Percentiles rank a stretch among this genome's conserved stretches.
Conservation (phyloP, 108 stramenopile genomes). For the Craspedostauros australis region DNA sequence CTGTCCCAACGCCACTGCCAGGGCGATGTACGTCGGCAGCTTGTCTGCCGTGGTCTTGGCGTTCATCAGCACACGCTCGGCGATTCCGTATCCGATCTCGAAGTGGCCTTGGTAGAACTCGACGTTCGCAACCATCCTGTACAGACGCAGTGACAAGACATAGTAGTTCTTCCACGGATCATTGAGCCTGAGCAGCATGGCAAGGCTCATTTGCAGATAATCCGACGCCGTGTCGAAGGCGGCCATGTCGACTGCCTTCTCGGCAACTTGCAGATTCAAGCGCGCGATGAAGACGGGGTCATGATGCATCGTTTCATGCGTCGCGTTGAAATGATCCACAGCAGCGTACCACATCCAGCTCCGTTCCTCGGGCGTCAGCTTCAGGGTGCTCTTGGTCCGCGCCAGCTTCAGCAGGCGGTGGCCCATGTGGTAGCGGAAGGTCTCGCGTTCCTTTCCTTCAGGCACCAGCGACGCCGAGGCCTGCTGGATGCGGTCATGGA, state of each 20-base stretch:
- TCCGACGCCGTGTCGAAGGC: slow-evolving; percentile 22
- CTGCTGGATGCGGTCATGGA: slow-evolving; percentile 49
- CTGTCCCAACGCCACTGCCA: slow-evolving; percentile 12
- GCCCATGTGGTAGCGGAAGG: slow-evolving; percentile 37
- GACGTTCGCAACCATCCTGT: slow-evolving; percentile 9
- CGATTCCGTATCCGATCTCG: slow-evolving; percentile 8
- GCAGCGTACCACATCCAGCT: slow-evolving; percentile 32
- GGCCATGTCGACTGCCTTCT: slow-evolving; percentile 14
- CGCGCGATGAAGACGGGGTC: slow-evolving; percentile 6
- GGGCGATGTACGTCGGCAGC: slow-evolving; percentile 16
- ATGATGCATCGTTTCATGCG: neutral
- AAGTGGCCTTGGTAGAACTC: slow-evolving; percentile 24
- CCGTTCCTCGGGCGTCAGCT: too few relatives aligned
- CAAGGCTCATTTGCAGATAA: slow-evolving; percentile 17
- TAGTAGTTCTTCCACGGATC: slow-evolving; percentile 26
- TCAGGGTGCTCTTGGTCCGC: too few relatives aligned
- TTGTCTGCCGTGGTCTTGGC: slow-evolving; percentile 15
- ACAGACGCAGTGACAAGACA: slow-evolving; percentile 20
- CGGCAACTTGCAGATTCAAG: slow-evolving; percentile 18
- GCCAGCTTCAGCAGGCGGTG: slow-evolving; percentile 10
- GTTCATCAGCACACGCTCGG: slow-evolving; percentile 1
- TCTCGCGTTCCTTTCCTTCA: slow-evolving; percentile 14
- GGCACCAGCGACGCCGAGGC: slow-evolving; percentile 38
- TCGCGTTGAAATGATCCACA: slow-evolving; percentile 22
- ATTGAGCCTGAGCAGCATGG: slow-evolving; percentile 1